phyloP scores from a whole-genome alignment of 2,329 filamentous ascomycete genomes.

The Salinomyces thailandicus region DNA sequence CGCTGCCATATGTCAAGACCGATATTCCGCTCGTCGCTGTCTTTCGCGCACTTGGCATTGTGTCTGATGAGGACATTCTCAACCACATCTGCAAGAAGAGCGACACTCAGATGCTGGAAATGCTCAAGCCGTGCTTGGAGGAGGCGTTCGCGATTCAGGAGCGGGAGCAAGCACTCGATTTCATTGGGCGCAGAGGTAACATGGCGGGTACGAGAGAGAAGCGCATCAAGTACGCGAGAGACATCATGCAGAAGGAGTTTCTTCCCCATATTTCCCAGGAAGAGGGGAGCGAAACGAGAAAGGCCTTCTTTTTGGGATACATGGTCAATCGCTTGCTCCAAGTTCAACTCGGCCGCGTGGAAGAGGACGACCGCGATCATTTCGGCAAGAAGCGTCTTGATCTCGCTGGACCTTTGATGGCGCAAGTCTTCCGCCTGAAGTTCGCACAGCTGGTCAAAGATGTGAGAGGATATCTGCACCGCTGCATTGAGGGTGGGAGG shows the following conservation, averaged over 20 bases:
- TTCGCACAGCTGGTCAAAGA: slow-evolving; percentile 87
- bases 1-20: slow-evolving; percentile 83
- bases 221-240: slow-evolving; percentile 82
- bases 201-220: slow-evolving; percentile 68
- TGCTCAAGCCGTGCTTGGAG: slow-evolving; percentile 93
- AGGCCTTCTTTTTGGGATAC: slow-evolving; percentile 96
- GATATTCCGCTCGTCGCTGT: slow-evolving; percentile 92
- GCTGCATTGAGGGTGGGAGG: slow-evolving; percentile 77
- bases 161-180: slow-evolving; percentile 85
- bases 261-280: slow-evolving; percentile 92
- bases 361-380: slow-evolving; percentile 95
- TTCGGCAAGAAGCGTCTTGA: slow-evolving; percentile 98
- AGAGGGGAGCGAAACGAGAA: slow-evolving; percentile 88
- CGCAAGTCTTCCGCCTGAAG: slow-evolving; percentile 89
- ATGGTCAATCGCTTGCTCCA: slow-evolving; percentile 96
- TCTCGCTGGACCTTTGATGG: slow-evolving; percentile 83
- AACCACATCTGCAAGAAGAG: slow-evolving; percentile 94
- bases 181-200: slow-evolving; percentile 84
- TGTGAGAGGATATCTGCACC: slow-evolving; percentile 79
- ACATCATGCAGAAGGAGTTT: slow-evolving; percentile 94
- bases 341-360: slow-evolving; percentile 81
- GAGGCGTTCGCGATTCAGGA: slow-evolving; percentile 96
- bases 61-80: slow-evolving; percentile 94
- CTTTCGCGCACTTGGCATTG: slow-evolving; percentile 88
- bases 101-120: slow-evolving; percentile 94